phyloP scores from a whole-genome alignment of 768 basidiomycete genomes.

The Mycena capillaripes region DNA sequence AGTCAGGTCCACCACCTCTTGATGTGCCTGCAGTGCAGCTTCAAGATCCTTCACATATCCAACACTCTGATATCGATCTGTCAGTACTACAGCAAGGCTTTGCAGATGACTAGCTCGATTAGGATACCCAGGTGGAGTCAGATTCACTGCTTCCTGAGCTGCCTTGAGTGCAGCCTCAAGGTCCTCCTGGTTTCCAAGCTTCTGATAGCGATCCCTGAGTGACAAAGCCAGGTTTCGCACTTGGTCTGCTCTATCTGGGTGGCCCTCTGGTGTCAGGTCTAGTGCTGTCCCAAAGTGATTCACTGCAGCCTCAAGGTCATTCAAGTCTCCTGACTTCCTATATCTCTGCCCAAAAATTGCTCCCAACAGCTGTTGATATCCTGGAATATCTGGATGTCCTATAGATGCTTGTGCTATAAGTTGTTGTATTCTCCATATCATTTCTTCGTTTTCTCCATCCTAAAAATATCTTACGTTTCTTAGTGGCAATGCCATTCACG shows the following conservation, averaged over 20 bases:
- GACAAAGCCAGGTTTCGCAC: neutral
- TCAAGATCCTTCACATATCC: no score
- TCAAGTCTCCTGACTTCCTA: conserved; percentile 1
- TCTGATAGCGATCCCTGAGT: no score
- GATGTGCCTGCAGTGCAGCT: no score
- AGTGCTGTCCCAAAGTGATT: neutral
- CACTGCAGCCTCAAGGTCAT: neutral
- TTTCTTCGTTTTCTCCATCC: no score
- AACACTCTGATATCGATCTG: no score
- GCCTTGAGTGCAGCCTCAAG: no score
- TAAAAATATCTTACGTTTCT: neutral
- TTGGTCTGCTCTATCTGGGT: neutral
- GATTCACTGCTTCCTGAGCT: no score
- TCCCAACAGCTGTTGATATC: neutral
- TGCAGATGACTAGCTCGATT: no score
- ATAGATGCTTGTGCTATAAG: neutral
- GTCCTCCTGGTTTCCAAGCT: no score
- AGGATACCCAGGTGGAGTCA: no score
- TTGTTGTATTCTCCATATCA: neutral
- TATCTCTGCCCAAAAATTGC: neutral
- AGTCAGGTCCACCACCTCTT: no score
- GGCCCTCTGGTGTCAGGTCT: neutral
- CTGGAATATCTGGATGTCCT: neutral
- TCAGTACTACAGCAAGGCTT: no score
- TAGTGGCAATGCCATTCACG: neutral